phyloP scores from a whole-genome alignment of 805 yeast genomes.

The Candida coquimbonensis region DNA sequence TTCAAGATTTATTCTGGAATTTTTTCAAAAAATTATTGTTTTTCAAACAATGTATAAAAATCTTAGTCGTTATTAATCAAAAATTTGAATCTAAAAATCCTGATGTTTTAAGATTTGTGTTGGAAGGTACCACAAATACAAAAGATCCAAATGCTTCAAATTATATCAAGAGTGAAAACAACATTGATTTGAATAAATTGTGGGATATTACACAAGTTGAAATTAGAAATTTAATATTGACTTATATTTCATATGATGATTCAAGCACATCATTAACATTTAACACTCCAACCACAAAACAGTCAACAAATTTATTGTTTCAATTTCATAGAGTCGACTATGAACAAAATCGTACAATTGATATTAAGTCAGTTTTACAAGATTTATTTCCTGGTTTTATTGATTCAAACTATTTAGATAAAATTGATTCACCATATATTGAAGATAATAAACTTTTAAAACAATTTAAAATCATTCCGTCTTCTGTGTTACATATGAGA shows the following conservation, averaged over 20 bases:
- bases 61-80: slow-evolving; percentile 50
- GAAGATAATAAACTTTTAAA: slow-evolving; percentile 52
- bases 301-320: slow-evolving; percentile 22
- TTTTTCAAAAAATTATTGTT: slow-evolving; percentile 58
- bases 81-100: slow-evolving; percentile 19
- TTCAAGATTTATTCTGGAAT: slow-evolving; percentile 65
- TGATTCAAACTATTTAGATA: slow-evolving; percentile 26
- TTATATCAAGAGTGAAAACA: neutral
- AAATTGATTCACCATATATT: slow-evolving; percentile 42
- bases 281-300: neutral
- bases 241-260: slow-evolving; percentile 18
- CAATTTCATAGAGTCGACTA: slow-evolving; percentile 31
- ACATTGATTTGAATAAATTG: slow-evolving; percentile 8
- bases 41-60: slow-evolving; percentile 64
- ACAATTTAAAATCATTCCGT: slow-evolving; percentile 59
- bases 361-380: slow-evolving; percentile 40
- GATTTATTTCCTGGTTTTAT: slow-evolving; percentile 69
- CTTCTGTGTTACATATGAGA: slow-evolving; percentile 74
- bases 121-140: neutral
- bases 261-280: neutral
- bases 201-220: slow-evolving; percentile 16
- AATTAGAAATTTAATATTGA: slow-evolving; percentile 12
- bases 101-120: slow-evolving; percentile 5
- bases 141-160: neutral
- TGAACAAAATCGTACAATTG: slow-evolving; percentile 30